Percentiles rank a stretch among this genome's conserved stretches.
These are phyloP conservation scores for Aspergillus ellipticus DNA, from an alignment of 495 filamentous ascomycete genomes.

Conservation along the genomic window DNA sequence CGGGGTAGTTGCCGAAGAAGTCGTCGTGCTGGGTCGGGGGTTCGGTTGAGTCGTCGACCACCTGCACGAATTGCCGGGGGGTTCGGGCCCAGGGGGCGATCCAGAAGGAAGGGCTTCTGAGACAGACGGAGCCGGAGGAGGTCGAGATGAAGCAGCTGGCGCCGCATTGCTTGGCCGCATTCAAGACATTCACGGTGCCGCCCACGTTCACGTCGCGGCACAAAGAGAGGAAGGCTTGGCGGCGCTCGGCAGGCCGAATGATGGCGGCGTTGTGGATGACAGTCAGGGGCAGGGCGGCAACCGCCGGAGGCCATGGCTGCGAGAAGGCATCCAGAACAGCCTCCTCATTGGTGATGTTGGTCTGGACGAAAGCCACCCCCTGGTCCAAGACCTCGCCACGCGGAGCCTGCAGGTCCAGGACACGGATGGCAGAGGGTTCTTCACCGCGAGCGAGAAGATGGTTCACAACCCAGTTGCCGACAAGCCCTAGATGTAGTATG, in stretches of 20 bases:
- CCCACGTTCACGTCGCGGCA: conserved; percentile 51
- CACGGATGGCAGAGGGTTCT: conserved; percentile 48
- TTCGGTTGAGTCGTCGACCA: conserved; percentile 43
- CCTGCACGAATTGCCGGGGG: conserved; percentile 39
- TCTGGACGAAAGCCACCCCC: conserved; percentile 44
- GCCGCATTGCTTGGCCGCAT: conserved; percentile 41
- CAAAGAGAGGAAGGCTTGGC: conserved; percentile 39
- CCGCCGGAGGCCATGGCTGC: conserved; percentile 45
- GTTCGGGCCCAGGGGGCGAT: conserved; percentile 43
- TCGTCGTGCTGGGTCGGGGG: conserved; percentile 37
- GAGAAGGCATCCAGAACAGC: conserved; percentile 46
- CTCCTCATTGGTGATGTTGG: conserved; percentile 49
- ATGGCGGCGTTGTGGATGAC: conserved; percentile 57
- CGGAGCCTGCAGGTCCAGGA: conserved; percentile 49
- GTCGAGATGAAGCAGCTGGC: conserved; percentile 54
- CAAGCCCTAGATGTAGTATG: conserved; percentile 47
- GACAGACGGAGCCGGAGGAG: conserved; percentile 49
- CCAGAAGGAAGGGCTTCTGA: conserved; percentile 45
- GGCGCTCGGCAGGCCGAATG: conserved; percentile 49
- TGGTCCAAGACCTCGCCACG: conserved; percentile 35
- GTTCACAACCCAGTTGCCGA: conserved; percentile 53
- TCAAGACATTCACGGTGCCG: conserved; percentile 49
- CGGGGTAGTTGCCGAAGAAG: conserved; percentile 56
- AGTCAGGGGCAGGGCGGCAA: conserved; percentile 46
- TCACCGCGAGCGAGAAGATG: conserved; percentile 55